These are phyloP conservation scores for Inga leiocalycina DNA, from an alignment of 306 rosid genomes.

Conservation along the genomic window DNA sequence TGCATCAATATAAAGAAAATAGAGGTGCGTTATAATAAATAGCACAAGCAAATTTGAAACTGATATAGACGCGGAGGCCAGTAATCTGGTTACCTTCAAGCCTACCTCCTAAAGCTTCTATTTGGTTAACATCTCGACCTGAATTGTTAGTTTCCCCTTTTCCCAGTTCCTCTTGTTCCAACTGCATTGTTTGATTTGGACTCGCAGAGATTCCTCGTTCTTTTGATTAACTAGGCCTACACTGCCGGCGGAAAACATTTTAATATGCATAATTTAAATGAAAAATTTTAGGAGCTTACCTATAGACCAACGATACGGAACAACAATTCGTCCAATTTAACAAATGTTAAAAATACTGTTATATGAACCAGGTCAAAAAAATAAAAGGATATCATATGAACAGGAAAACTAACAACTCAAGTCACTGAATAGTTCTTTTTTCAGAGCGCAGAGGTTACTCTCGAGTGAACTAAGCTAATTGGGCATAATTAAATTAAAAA, in stretches of 20 bases:
- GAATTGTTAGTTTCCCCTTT: slow-evolving; percentile 34
- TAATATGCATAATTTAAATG: slow-evolving; percentile 10
- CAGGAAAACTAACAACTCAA: neutral
- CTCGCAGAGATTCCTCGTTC: slow-evolving; percentile 28
- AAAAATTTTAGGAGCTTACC: neutral
- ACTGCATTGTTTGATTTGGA: slow-evolving; percentile 52
- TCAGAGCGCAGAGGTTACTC: neutral
- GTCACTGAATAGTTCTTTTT: neutral
- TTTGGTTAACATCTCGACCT: slow-evolving; percentile 43
- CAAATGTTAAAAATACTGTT: neutral
- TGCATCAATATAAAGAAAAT: slow-evolving; percentile 48
- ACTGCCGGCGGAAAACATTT: slow-evolving; percentile 35
- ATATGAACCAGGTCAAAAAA: neutral
- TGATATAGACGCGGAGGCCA: neutral
- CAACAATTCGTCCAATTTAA: neutral
- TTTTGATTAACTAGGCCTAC: slow-evolving; percentile 27
- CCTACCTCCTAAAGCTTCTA: slow-evolving; percentile 39
- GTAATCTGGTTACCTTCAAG: slow-evolving; percentile 43
- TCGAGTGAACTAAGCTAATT: slow-evolving; percentile 16
- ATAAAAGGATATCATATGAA: neutral
- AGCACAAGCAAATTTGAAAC: slow-evolving; percentile 29
- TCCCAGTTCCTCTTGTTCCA: slow-evolving; percentile 48
- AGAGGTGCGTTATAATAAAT: neutral
- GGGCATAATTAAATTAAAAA: neutral
- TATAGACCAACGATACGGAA: neutral